These are phyloP conservation scores for Adenanthera pavonina DNA, from an alignment of 306 rosid species.

Conservation along the genomic window DNA sequence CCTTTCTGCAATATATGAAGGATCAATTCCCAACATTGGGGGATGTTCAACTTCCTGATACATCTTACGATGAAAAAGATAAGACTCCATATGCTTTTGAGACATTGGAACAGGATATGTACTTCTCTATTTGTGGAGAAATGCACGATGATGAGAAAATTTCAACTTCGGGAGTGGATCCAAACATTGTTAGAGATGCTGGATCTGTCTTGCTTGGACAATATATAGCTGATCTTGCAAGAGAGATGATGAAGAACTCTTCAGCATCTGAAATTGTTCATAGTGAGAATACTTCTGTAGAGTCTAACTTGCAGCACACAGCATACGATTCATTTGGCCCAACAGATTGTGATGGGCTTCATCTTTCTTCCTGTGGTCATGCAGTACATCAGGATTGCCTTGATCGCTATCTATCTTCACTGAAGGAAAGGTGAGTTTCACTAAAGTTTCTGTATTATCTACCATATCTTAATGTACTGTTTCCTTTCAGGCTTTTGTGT, in stretches of 20 bases:
- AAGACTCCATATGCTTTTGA: conserved; percentile 51
- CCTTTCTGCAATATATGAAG: conserved; percentile 60
- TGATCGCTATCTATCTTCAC: conserved; percentile 78
- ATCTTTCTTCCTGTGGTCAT: conserved; percentile 97
- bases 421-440: conserved; percentile 79
- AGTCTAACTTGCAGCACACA: conserved; percentile 51
- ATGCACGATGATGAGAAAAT: conserved; percentile 46
- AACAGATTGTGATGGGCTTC: conserved; percentile 81
- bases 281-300: conserved; percentile 52
- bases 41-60: conserved; percentile 55
- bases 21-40: conserved; percentile 58
- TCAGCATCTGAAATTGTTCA: conserved; percentile 59
- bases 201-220: conserved; percentile 69
- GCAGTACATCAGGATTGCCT: conserved; percentile 98
- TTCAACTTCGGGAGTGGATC: conserved; percentile 48
- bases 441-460: conserved; percentile 10
- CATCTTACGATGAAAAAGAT: conserved; percentile 51
- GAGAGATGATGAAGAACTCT: conserved; percentile 57
- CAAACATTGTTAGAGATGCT: conserved; percentile 44
- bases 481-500: conserved; percentile 6
- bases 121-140: conserved; percentile 60
- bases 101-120: conserved; percentile 72
- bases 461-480: conserved; percentile 12
- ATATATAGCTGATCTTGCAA: conserved; percentile 68
- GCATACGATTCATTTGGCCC: conserved; percentile 79